Evolutionary conservation across 2,329 filamentous ascomycete species (phyloP).

Genomic region (Rhynchosporium agropyri): DNA sequence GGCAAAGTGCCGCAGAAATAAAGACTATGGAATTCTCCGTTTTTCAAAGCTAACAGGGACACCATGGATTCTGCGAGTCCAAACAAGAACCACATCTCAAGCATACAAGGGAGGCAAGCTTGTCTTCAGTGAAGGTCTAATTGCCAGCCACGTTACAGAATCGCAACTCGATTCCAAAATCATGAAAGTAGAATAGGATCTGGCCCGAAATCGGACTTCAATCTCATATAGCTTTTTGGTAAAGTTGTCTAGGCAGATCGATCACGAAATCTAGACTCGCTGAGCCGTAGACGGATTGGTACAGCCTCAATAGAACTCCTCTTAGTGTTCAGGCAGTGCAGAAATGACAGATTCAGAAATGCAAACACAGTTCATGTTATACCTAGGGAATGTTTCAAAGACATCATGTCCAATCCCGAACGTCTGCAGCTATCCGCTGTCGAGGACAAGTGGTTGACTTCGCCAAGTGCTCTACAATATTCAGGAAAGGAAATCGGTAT

Average conservation of each 20-base stretch:
- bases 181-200: too few species aligned
- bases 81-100: too few species aligned
- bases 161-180: too few species aligned
- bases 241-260: too few species aligned
- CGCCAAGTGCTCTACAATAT: neutral
- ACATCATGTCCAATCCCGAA: neutral
- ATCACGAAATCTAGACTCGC: too few species aligned
- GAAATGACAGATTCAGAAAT: neutral
- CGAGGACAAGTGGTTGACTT: neutral
- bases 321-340: neutral
- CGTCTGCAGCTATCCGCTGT: slow-evolving; percentile 9
- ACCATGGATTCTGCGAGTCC: too few species aligned
- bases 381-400: neutral
- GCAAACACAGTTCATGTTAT: neutral
- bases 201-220: neutral
- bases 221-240: neutral
- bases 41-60: too few species aligned
- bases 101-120: too few species aligned
- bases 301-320: neutral
- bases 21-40: too few species aligned
- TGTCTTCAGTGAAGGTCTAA: too few species aligned
- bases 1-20: too few species aligned
- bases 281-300: neutral
- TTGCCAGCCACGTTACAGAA: too few species aligned
- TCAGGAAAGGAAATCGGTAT: neutral